phyloP scores from a whole-genome alignment of 2,329 filamentous ascomycete genomes.

The Thermothelomyces thermophilus region DNA sequence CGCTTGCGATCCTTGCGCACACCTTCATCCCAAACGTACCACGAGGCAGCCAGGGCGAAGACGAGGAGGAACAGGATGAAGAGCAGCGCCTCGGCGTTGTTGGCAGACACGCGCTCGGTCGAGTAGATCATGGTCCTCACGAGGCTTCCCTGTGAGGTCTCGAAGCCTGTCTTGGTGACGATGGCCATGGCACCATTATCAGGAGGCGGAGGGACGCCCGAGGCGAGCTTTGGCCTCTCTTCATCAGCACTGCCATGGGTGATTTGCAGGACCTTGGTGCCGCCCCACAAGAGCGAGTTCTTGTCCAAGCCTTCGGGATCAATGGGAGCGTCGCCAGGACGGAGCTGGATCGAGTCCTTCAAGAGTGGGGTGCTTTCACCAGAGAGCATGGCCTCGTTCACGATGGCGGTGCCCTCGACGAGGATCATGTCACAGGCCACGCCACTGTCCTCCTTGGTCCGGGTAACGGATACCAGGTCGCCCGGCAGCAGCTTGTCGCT shows the following conservation, averaged over 20 bases:
- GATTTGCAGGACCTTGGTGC: constrained; percentile 94
- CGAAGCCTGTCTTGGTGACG: constrained; percentile 95
- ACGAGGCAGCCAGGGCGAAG: constrained; percentile 94
- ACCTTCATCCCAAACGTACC: constrained; percentile 99
- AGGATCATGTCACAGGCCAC: constrained; percentile 96
- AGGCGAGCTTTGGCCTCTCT: constrained; percentile 62
- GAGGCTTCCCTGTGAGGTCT: constrained; percentile 94
- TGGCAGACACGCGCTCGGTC: constrained; percentile 96
- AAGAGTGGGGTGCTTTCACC: constrained; percentile 94
- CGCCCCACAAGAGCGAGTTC: constrained; percentile 92
- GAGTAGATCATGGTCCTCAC: constrained; percentile 99
- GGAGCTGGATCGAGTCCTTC: constrained; percentile 91
- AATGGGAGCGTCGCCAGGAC: constrained; percentile 70
- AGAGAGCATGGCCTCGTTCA: constrained; percentile 98
- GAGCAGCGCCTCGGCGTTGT: constrained; percentile 90
- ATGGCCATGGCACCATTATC: constrained; percentile 92
- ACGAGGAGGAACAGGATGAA: constrained; percentile 96
- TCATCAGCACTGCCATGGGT: constrained; percentile 78
- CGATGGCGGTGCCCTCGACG: constrained; percentile 90
- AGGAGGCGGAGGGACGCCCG: constrained; percentile 75
- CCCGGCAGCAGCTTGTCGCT: constrained; percentile 91
- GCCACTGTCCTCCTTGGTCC: constrained; percentile 94
- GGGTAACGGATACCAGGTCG: constrained; percentile 83
- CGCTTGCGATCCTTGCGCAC: constrained; percentile 91
- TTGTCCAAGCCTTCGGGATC: constrained; percentile 93